Evolutionary conservation across 2,329 filamentous ascomycete species (phyloP).

Genomic region (Hortaea werneckii): DNA sequence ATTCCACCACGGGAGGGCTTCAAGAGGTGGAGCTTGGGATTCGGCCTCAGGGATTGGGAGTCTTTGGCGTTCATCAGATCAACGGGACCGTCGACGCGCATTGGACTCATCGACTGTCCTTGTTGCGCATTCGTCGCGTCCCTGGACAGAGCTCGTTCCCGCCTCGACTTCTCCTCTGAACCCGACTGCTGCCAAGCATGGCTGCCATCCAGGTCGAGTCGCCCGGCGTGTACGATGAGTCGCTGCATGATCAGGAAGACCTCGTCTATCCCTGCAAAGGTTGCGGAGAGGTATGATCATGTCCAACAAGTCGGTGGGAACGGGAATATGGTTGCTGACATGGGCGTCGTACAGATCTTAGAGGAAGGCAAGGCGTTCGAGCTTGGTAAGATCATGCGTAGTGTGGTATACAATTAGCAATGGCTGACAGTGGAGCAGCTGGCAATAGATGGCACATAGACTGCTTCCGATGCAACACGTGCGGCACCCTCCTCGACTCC

Average conservation of each 20-base stretch:
- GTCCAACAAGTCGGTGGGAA: too few relatives aligned
- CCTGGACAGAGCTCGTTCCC: neutral
- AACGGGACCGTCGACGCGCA: too few relatives aligned
- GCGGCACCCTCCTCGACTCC: slow-evolving; percentile 82
- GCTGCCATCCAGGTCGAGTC: slow-evolving; percentile 30
- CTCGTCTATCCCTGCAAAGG: slow-evolving; percentile 79
- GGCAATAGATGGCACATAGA: slow-evolving; percentile 16
- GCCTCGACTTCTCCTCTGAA: neutral
- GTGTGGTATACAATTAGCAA: too few relatives aligned
- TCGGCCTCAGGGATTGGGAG: too few relatives aligned
- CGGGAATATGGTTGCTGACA: neutral
- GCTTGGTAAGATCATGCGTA: slow-evolving; percentile 71
- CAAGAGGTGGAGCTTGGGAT: too few relatives aligned
- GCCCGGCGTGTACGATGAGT: slow-evolving; percentile 47
- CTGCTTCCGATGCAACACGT: slow-evolving; percentile 8
- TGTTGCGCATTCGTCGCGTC: too few relatives aligned
- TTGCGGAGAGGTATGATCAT: slow-evolving; percentile 71
- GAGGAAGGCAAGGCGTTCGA: slow-evolving; percentile 99
- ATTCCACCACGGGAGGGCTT: too few relatives aligned
- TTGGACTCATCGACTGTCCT: too few relatives aligned
- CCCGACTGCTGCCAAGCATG: too few relatives aligned
- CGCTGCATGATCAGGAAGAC: slow-evolving; percentile 67
- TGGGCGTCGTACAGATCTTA: slow-evolving; percentile 56
- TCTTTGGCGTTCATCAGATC: too few relatives aligned
- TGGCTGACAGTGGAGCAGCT: slow-evolving; percentile 11